Conservation (phyloP, 805 yeast genomes). For the Candida anglica region DNA sequence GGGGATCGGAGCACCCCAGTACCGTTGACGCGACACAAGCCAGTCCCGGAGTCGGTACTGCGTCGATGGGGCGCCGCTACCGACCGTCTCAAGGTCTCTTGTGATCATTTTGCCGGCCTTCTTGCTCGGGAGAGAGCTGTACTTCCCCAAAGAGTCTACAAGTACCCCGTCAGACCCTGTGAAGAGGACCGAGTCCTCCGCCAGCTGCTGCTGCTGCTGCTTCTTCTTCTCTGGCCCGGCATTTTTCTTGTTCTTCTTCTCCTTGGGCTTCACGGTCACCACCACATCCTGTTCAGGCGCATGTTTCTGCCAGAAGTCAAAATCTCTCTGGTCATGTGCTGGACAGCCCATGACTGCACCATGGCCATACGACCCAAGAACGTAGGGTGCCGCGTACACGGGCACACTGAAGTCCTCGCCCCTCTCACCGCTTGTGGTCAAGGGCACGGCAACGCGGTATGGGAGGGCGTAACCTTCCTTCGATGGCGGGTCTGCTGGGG, state of each 20-base stretch:
- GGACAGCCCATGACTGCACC: conserved; percentile 99
- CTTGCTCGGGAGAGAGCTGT: conserved; percentile 43
- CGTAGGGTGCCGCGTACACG: conserved; percentile 88
- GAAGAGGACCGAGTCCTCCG: too few relatives aligned
- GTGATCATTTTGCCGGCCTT: conserved; percentile 53
- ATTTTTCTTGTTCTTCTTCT: conserved; percentile 9
- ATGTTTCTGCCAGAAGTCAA: conserved; percentile 71
- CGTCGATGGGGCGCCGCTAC: conserved; percentile 44
- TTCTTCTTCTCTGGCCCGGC: too few relatives aligned
- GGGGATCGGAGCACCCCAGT: conserved; percentile 99
- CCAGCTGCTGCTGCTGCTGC: too few relatives aligned
- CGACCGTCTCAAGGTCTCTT: conserved; percentile 29
- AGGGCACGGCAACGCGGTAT: conserved; percentile 55
- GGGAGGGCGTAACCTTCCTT: conserved; percentile 55
- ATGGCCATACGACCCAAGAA: conserved; percentile 74
- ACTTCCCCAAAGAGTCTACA: conserved; percentile 31
- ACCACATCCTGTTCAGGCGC: conserved; percentile 41
- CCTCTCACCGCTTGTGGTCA: conserved; percentile 30
- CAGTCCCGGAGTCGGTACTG: conserved; percentile 82
- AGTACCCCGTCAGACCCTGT: conserved; percentile 42
- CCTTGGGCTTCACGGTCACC: conserved; percentile 41
- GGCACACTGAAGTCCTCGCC: conserved; percentile 44
- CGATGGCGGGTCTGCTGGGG: conserved; percentile 15
- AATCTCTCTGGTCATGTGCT: conserved; percentile 85
- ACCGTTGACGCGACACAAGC: conserved; percentile 91